phyloP scores from a whole-genome alignment of 192 early-diverging fungal species.

The Coemansia sp. region DNA sequence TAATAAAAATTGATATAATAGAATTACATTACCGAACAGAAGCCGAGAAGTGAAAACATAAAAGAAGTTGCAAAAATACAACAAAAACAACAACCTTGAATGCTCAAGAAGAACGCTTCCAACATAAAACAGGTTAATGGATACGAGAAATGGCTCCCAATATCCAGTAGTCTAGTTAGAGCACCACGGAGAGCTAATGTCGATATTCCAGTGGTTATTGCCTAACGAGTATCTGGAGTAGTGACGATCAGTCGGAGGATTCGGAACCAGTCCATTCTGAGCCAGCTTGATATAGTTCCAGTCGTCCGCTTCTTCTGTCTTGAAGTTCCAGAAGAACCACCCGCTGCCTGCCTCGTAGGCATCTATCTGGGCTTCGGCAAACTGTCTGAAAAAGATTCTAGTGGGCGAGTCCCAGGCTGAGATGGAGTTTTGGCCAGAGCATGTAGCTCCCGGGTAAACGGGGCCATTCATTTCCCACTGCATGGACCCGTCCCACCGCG shows the following conservation, averaged over 20 bases:
- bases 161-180: not conserved
- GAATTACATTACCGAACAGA: constrained; percentile 2
- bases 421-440: constrained; percentile 53
- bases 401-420: constrained; percentile 51
- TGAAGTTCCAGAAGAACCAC: constrained; percentile 80
- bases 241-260: constrained; percentile 38
- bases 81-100: constrained; percentile 3
- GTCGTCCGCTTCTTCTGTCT: constrained; percentile 67
- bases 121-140: no score
- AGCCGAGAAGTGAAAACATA: not conserved
- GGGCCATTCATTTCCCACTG: constrained; percentile 48
- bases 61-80: not conserved
- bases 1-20: not conserved
- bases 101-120: no score
- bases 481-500: constrained; percentile 66
- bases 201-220: constrained; percentile 30
- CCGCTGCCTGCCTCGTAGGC: constrained; percentile 67
- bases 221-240: constrained; percentile 48
- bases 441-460: constrained; percentile 53
- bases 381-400: constrained; percentile 58
- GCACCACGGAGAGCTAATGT: constrained; percentile 40
- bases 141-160: no score
- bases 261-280: constrained; percentile 62
- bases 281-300: constrained; percentile 76
- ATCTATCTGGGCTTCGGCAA: constrained; percentile 66